Base-by-base conservation (phyloP, 352 stramenopile genomes). In the Pythium oligandrum region DNA sequence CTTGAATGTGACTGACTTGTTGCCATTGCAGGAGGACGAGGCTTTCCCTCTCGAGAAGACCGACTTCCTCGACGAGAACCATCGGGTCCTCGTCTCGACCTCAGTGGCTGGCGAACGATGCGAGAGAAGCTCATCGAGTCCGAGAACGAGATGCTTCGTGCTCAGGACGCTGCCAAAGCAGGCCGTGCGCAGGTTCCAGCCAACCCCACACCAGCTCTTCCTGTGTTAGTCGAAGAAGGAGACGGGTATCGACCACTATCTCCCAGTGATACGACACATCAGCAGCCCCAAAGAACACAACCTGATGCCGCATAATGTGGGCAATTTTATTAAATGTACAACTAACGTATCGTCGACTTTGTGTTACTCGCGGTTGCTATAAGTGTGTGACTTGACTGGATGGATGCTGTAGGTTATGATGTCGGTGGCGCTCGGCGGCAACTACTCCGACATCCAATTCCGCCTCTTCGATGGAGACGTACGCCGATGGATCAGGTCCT, bases 121-220 rank as follows among this genome's bases (percentile, higher is more conserved):
- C 66, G 68, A 6, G 69, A 82, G 59, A 80, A 82, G 34, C 74
- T 85, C 30, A 85, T 85, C 39, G 61, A 78, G 40, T 56, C 50
- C 0, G 66, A 73, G 55, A 53, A 49, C 17, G 52, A 48, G 30
- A 35, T 52, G 35, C 44, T 66, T 26, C 17, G 17, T 26, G 17
- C 17, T 26, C 17, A 26, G 17, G 17, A 26, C 17, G 17, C 17
- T 26, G 17, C 17, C 17, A 26, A 26, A 26, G 17, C 17, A 26
- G 17, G 17, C 17, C 17, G 17, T 26, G 17, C 17, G 17, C 17
- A 26, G 17, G 17, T 26, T 26, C 17, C 17, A 26, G 17, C 17
- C 17, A 26, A 26, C 17, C 17, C 17, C 17, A 33, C 48, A 9
- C 8, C 12, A 36, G 50, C 33, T 10, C n/a, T 34, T 26, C 33